Evolutionary conservation across 2,329 filamentous ascomycete species (phyloP).

Genomic region (Verticillium zaregamsianum): DNA sequence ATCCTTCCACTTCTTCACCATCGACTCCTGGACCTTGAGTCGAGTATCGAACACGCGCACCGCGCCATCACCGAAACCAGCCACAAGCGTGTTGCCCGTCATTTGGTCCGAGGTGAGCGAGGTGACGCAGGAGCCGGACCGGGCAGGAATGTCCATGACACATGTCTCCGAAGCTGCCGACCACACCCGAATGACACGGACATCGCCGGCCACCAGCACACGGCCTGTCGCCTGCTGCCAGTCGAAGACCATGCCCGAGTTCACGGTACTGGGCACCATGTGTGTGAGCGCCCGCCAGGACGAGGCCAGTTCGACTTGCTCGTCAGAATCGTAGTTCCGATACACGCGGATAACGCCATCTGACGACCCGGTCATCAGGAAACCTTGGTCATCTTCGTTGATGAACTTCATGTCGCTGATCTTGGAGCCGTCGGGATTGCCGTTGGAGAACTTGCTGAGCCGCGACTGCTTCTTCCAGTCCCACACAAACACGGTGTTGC

Average conservation of each 20-base stretch:
- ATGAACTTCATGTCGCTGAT: constrained; percentile 97
- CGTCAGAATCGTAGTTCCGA: constrained; percentile 79
- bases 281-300: constrained; percentile 90
- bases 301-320: constrained; percentile 78
- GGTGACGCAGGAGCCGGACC: constrained; percentile 92
- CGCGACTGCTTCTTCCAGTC: constrained; percentile 80
- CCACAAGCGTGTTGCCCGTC: constrained; percentile 92
- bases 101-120: constrained; percentile 96
- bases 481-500: constrained; percentile 87
- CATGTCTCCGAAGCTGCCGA: constrained; percentile 92
- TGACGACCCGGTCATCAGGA: constrained; percentile 91
- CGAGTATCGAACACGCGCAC: constrained; percentile 93
- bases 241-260: constrained; percentile 94
- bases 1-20: constrained; percentile 97
- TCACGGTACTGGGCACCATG: constrained; percentile 88
- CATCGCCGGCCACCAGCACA: constrained; percentile 91
- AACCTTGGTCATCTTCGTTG: constrained; percentile 95
- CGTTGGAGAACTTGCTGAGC: constrained; percentile 85
- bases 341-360: constrained; percentile 94
- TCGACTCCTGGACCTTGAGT: constrained; percentile 75
- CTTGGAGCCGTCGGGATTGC: constrained; percentile 83
- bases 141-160: constrained; percentile 87
- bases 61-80: constrained; percentile 92
- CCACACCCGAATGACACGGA: constrained; percentile 94
- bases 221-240: constrained; percentile 98